Conservation (phyloP, 2,329 filamentous ascomycete species). For the Sclerotinia spermophila region DNA sequence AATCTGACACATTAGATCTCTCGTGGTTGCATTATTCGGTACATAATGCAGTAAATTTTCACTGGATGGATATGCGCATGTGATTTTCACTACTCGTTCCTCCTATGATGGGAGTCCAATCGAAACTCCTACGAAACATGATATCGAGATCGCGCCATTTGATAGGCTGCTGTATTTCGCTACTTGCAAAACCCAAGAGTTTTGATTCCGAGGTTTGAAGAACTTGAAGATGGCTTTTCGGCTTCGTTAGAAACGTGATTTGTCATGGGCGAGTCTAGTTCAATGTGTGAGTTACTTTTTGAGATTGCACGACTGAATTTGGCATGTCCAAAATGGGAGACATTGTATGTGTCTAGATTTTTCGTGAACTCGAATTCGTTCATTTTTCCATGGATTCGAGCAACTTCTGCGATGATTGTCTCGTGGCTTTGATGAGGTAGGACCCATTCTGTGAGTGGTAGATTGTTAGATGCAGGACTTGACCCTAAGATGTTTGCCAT, state of each 20-base stretch:
- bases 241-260: not conserved
- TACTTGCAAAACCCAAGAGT: not conserved
- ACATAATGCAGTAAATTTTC: not conserved
- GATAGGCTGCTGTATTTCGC: not conserved
- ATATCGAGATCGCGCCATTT: not conserved
- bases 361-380: not conserved
- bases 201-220: not conserved
- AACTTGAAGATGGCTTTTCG: not conserved
- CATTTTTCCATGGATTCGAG: not conserved
- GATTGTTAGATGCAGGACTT: not conserved
- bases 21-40: not conserved
- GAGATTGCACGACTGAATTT: not conserved
- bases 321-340: not conserved
- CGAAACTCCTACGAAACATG: not conserved
- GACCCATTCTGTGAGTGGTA: not conserved
- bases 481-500: not conserved
- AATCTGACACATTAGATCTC: not conserved
- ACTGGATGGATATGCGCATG: not conserved
- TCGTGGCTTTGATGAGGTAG: not conserved
- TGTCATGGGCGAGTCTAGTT: not conserved
- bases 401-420: not conserved
- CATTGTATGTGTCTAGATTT: not conserved
- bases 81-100: too few relatives aligned
- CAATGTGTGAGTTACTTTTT: not conserved
- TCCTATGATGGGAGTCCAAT: not conserved